A percentile compares a stretch with the other conserved stretches of the same genome.
phyloP scores from a whole-genome alignment of 805 yeast species.

The Spathaspora sp. region DNA sequence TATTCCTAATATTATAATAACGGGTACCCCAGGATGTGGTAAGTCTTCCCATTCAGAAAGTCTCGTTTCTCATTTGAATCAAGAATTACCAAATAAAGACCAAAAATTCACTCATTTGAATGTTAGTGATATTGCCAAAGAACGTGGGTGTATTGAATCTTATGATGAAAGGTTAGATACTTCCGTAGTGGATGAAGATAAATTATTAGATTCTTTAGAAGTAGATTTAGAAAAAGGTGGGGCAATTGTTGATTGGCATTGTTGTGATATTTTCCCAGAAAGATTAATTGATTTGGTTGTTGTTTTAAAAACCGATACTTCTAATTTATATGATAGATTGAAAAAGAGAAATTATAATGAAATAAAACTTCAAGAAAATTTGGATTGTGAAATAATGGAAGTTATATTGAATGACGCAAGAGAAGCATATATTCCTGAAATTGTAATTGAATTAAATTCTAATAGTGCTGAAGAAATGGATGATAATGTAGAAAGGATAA shows the following conservation, averaged over 20 bases:
- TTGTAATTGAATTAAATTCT: constrained; percentile 77
- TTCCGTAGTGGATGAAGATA: constrained; percentile 89
- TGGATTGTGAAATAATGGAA: constrained; percentile 97
- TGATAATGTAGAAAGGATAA: constrained; percentile 73
- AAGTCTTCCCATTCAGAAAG: constrained; percentile 72
- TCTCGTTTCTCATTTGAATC: constrained; percentile 47
- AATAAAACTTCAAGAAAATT: constrained; percentile 80
- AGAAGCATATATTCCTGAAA: constrained; percentile 73
- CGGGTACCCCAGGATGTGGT: constrained; percentile 96
- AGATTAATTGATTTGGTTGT: constrained; percentile 87
- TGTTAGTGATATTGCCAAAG: constrained; percentile 80
- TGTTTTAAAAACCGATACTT: constrained; percentile 77
- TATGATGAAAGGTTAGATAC: constrained; percentile 84
- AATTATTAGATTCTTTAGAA: constrained; percentile 75
- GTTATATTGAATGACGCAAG: constrained; percentile 82
- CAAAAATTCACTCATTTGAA: constrained; percentile 50
- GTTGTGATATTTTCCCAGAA: constrained; percentile 93
- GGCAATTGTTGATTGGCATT: constrained; percentile 93
- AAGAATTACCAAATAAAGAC: constrained; percentile 10
- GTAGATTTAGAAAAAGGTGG: constrained; percentile 82
- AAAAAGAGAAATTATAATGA: constrained; percentile 74
- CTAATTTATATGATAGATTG: constrained; percentile 70
- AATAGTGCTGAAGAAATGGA: constrained; percentile 75
- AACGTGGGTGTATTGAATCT: constrained; percentile 72
- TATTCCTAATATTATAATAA: constrained; percentile 75